Conservation (phyloP, 1,284 basidiomycete species). For the Apiotrichum domesticum region DNA sequence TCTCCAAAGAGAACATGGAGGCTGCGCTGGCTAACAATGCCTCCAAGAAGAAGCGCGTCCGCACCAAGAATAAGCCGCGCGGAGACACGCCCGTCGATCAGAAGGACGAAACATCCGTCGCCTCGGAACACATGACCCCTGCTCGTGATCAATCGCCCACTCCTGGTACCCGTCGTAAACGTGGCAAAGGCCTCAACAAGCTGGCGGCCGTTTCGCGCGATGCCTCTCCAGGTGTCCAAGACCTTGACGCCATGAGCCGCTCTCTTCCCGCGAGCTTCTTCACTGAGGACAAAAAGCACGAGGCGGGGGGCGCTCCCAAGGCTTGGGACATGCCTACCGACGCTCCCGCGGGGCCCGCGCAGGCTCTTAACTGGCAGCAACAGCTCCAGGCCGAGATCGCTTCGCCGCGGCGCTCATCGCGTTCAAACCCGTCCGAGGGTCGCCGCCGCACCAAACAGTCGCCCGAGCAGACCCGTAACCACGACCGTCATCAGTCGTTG, state of each 20-base stretch:
- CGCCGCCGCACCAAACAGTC: slow-evolving; percentile 14
- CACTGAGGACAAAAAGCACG: neutral
- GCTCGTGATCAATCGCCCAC: neutral
- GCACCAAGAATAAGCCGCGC: slow-evolving; percentile 7
- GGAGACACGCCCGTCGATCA: neutral
- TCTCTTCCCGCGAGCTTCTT: slow-evolving; percentile 17
- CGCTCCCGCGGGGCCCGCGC: slow-evolving; percentile 8
- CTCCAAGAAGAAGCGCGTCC: slow-evolving; percentile 4
- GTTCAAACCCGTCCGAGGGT: slow-evolving; percentile 5
- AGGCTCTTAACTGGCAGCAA: slow-evolving; percentile 42
- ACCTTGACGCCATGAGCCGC: slow-evolving; percentile 7
- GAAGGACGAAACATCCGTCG: neutral
- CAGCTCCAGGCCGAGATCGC: slow-evolving; percentile 22
- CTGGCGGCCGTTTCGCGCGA: neutral
- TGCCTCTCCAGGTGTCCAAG: neutral
- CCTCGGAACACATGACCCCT: too few species aligned
- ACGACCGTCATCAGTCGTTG: slow-evolving; percentile 24
- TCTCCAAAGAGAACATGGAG: slow-evolving; percentile 12
- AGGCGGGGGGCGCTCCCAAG: neutral
- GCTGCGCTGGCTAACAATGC: slow-evolving; percentile 3
- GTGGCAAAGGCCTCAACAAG: slow-evolving; percentile 8
- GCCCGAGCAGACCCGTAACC: slow-evolving; percentile 6
- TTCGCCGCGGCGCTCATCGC: slow-evolving; percentile 9
- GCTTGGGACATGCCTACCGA: slow-evolving; percentile 39
- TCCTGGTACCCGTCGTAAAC: neutral